Conservation (phyloP, 148 eudicot genomes). For the Rhododendron mucronatum region DNA sequence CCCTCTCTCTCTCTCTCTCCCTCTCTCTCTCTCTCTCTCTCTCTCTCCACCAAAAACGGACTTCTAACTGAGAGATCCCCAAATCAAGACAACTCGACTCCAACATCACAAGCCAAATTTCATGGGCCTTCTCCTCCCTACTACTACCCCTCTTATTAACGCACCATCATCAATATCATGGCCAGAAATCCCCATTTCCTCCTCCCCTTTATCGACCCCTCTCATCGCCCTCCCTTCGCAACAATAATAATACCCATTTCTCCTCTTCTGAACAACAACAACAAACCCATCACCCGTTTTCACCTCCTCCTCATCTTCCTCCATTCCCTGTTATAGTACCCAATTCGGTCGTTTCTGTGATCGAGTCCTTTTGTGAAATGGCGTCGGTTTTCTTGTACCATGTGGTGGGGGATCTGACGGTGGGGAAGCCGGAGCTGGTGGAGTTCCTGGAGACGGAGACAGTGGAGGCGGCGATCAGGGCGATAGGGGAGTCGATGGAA, state of each 20-base stretch:
- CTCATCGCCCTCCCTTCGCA: conserved; percentile 5
- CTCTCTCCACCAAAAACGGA: neutral
- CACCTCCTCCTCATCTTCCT: conserved; percentile 66
- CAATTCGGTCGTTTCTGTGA: too few relatives aligned
- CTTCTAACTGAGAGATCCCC: neutral
- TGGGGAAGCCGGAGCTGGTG: conserved; percentile 80
- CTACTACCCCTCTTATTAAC: neutral
- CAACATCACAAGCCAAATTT: conserved; percentile 9
- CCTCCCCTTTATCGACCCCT: conserved; percentile 1
- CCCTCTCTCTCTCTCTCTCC: neutral
- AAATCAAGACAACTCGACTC: neutral
- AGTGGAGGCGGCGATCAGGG: conserved; percentile 75
- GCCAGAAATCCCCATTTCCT: conserved; percentile 16
- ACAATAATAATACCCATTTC: neutral
- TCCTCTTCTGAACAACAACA: neutral
- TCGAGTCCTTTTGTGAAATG: conserved; percentile 22
- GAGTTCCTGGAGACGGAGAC: conserved; percentile 79
- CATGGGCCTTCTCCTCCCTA: conserved; percentile 26
- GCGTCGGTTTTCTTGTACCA: conserved; percentile 88
- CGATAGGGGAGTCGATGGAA: conserved; percentile 79
- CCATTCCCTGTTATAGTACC: conserved; percentile 68
- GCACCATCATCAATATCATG: conserved; percentile 29
- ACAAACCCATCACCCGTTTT: conserved; percentile 42
- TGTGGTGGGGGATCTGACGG: conserved; percentile 96
- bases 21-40: neutral